Evolutionary conservation across 805 yeast genomes (phyloP).

Genomic region (Cyberlindnera euphorbiiphila): DNA sequence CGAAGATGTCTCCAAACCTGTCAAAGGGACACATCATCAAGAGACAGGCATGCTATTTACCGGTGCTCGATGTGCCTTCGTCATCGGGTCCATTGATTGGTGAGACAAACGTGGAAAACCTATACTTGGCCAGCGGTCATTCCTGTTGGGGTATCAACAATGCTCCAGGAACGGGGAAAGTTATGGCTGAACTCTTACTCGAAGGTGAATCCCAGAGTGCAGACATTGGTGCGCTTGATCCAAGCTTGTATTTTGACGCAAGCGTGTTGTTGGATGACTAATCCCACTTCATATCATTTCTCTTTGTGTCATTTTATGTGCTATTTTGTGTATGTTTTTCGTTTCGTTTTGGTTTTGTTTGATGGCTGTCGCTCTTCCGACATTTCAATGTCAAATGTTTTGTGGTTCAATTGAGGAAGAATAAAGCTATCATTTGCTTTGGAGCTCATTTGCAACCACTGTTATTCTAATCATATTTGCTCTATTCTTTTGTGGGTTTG

Average conservation of each 20-base stretch:
- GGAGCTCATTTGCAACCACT: too few species aligned
- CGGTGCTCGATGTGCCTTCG: constrained; percentile 90
- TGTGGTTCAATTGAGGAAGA: too few species aligned
- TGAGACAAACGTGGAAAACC: constrained; percentile 78
- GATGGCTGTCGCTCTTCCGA: too few species aligned
- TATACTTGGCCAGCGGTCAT: constrained; percentile 87
- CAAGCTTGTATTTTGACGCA: constrained; percentile 83
- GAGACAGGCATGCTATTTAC: constrained; percentile 93
- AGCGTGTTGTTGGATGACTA: constrained; percentile 28
- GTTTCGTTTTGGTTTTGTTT: not conserved
- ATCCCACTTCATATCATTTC: not conserved
- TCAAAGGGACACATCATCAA: constrained; percentile 70
- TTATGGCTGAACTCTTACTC: constrained; percentile 79
- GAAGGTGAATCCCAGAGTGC: constrained; percentile 82
- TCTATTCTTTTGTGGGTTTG: too few species aligned
- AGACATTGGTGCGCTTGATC: constrained; percentile 78
- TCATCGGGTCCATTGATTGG: constrained; percentile 93
- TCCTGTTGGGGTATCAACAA: constrained; percentile 99
- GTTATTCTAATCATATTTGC: too few species aligned
- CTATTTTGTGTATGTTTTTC: not conserved
- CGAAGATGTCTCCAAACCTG: constrained; percentile 66
- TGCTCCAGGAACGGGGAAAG: constrained; percentile 95
- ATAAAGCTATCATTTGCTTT: too few species aligned
- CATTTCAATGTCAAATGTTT: too few species aligned
- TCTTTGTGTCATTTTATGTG: not conserved